A percentile compares a stretch with the other conserved stretches of the same genome.
Evolutionary conservation across 2,329 filamentous ascomycete genomes (phyloP).

Genomic region (Penicillium sp.): DNA sequence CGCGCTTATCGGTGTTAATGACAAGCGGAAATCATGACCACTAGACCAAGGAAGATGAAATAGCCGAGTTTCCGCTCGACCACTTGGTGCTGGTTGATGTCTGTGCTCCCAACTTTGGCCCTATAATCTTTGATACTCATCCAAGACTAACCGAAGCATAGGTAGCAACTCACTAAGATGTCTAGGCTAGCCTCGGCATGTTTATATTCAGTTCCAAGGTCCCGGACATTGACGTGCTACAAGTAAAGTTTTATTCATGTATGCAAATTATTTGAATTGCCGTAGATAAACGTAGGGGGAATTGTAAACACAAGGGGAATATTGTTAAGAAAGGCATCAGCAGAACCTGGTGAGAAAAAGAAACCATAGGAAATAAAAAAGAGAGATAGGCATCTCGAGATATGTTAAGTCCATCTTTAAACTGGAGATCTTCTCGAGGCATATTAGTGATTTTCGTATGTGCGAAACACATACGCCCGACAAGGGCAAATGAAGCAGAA

Average conservation of each 20-base stretch:
- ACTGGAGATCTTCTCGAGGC: background rate
- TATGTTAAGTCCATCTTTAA: background rate
- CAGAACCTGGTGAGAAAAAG: background rate
- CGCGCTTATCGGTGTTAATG: conserved; percentile 31
- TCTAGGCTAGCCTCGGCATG: no score
- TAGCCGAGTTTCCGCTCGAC: conserved; percentile 21
- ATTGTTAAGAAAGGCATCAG: background rate
- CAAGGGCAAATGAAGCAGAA: background rate
- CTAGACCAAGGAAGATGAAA: conserved; percentile 32
- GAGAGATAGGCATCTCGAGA: background rate
- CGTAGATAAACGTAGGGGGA: background rate
- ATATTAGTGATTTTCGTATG: background rate
- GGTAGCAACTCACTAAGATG: no score
- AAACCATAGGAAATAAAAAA: background rate
- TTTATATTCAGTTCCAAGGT: no score
- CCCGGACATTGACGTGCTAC: no score
- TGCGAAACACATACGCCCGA: no score
- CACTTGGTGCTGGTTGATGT: conserved; percentile 23
- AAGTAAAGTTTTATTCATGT: no score
- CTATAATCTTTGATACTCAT: background rate
- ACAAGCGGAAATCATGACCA: conserved; percentile 43
- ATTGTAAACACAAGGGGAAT: background rate
- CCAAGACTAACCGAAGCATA: no score
- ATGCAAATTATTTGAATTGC: background rate
- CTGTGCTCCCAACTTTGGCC: background rate